phyloP scores from a whole-genome alignment of 495 filamentous ascomycete genomes.

The Daldinia vernicosa region DNA sequence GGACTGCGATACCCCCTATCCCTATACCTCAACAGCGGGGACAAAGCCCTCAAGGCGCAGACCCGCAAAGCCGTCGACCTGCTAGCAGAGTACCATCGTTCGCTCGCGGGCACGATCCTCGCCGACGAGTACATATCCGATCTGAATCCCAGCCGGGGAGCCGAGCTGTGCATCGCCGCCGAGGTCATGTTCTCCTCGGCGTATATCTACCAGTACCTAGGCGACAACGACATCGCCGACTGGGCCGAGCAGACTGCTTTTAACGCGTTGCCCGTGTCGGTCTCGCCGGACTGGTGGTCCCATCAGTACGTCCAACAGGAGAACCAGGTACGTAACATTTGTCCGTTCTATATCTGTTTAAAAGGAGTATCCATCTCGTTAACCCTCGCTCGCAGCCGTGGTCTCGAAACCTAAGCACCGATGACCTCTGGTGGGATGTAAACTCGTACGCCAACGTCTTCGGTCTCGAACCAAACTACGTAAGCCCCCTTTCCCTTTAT shows the following conservation, averaged over 20 bases:
- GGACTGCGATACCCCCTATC: constrained; percentile 35
- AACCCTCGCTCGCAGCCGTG: constrained; percentile 42
- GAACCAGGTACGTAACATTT: constrained; percentile 61
- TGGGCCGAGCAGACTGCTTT: constrained; percentile 65
- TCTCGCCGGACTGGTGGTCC: constrained; percentile 68
- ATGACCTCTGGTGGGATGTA: constrained; percentile 59
- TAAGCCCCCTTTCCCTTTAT: background rate
- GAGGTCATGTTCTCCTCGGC: constrained; percentile 49
- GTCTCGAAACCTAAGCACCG: constrained; percentile 48
- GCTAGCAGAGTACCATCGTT: constrained; percentile 44
- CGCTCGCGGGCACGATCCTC: constrained; percentile 44
- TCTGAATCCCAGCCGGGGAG: constrained; percentile 41
- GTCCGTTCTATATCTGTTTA: too few species aligned
- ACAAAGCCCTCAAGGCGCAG: constrained; percentile 35
- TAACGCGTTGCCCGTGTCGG: constrained; percentile 65
- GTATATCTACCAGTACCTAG: constrained; percentile 51
- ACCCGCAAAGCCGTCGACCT: constrained; percentile 45
- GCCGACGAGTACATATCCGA: constrained; percentile 46
- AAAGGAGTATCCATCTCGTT: background rate
- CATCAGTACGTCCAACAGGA: constrained; percentile 68
- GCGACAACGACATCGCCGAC: constrained; percentile 65
- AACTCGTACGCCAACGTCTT: constrained; percentile 53
- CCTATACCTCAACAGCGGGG: constrained; percentile 43
- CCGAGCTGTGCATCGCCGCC: constrained; percentile 49
- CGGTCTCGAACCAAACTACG: constrained; percentile 54